phyloP scores from a whole-genome alignment of 2,329 filamentous ascomycete genomes.

The Calonectria pseudoturangicola region DNA sequence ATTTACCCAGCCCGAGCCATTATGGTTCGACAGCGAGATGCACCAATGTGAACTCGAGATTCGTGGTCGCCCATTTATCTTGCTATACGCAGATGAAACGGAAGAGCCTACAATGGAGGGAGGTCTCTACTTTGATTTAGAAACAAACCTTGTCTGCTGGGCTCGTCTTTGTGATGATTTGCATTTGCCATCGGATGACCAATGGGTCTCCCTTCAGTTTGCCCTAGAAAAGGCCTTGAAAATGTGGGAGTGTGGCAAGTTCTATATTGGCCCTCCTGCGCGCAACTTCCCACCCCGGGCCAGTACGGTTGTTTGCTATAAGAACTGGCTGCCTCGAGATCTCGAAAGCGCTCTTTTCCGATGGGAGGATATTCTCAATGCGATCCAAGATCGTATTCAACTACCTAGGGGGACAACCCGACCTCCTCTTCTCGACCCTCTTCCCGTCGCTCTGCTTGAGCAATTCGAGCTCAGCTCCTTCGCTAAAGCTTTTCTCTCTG shows the following conservation, averaged over 20 bases:
- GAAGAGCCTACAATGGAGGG: not conserved
- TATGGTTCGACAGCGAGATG: not conserved
- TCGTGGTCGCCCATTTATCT: not conserved
- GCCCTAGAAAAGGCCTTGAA: not conserved
- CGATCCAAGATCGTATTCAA: not conserved
- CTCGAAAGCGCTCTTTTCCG: not conserved
- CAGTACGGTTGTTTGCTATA: not conserved
- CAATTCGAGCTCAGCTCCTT: not conserved
- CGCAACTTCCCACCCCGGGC: not conserved
- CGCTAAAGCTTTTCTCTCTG: not conserved
- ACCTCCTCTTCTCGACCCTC: not conserved
- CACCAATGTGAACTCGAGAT: not conserved
- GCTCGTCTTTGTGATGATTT: not conserved
- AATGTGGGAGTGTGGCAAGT: not conserved
- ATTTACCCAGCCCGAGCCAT: not conserved
- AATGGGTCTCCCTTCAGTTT: not conserved
- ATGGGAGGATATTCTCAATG: not conserved
- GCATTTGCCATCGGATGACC: not conserved
- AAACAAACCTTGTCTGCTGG: slow-evolving; percentile 1
- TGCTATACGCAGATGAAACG: not conserved
- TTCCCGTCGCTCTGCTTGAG: not conserved
- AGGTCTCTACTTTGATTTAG: not conserved
- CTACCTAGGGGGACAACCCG: not conserved
- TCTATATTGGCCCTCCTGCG: not conserved
- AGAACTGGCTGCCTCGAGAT: not conserved